Conservation (phyloP, 768 basidiomycete genomes). For the Russula abietina region DNA sequence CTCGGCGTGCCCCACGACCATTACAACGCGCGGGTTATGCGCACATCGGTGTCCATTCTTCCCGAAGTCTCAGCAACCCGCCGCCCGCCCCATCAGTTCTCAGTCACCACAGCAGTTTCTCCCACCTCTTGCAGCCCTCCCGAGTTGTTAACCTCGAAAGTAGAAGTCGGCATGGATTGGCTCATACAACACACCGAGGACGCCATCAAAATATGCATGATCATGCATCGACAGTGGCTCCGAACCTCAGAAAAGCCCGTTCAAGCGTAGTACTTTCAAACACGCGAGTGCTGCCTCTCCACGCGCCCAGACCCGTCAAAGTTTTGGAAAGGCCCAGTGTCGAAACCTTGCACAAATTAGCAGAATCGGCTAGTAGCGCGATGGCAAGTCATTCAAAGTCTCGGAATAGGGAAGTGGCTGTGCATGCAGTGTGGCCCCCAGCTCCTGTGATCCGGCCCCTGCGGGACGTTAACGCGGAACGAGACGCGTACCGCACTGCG, state of each 20-base stretch:
- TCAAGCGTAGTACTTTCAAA: conserved; percentile 11
- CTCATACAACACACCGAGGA: background rate
- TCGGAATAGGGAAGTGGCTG: background rate
- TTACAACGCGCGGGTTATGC: background rate
- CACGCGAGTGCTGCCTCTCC: background rate
- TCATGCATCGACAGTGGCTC: background rate
- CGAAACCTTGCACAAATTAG: background rate
- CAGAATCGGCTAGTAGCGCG: background rate
- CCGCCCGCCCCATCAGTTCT: background rate
- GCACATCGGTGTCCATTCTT: background rate
- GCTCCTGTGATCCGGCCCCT: conserved; percentile 9
- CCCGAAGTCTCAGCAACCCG: conserved; percentile 10
- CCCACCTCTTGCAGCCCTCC: background rate
- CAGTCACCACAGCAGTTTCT: background rate
- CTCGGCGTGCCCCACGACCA: conserved; percentile 2
- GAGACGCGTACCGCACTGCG: background rate
- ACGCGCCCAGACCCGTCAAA: conserved; percentile 13
- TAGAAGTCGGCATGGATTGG: background rate
- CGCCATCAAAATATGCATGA: background rate
- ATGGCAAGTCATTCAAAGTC: background rate
- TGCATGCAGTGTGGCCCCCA: conserved; percentile 2
- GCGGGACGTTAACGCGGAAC: background rate
- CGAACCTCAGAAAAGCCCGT: conserved; percentile 14
- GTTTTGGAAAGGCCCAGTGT: background rate
- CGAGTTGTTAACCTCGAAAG: background rate